Evolutionary conservation across 1,284 basidiomycete genomes (phyloP), one percentile per base, ranked within the genome.

Genomic region (Fomes fomentarius): DNA sequence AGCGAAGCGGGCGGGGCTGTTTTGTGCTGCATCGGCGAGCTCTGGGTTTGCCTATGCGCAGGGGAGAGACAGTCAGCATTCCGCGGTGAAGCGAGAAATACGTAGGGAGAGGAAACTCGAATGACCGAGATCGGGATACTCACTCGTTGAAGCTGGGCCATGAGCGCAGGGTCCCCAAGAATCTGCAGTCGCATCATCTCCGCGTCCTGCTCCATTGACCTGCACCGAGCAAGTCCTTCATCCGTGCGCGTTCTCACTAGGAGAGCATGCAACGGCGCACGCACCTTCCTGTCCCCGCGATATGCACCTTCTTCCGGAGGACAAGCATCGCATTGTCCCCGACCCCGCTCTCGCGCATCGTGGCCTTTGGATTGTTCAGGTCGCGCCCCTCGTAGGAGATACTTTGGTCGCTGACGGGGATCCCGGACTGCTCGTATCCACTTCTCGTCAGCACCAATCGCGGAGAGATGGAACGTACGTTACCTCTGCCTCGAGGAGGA

Each of bases 141-240:
- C 48, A 91, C 93, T 63, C 83, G 73, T 50, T 81, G 85, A 11
- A 98, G 70, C 66, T 93, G 84, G 4, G 76, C 70, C 86, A 98
- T 90, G 28, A 97, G 73, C 0, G 76, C 66, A 0, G 94, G 93
- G 71, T 98, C 85, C 3, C 93, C 90, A 14, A 98, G 77, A 15
- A 96, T 70, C 64, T 96, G 94, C 22, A 94, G 74, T 10, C 96
- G 83, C 85, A 96, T 92, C 78, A 90, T 88, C 71, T 98, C 96
- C 24, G 91, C 76, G 63, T 96, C 93, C 53, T 89, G 89, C 58
- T 85, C 82, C n/a, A 80, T 75, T 11, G 80, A 70, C 63, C 87
- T 87, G 64, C 44, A 45, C 7, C 55, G 47, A 37, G 44, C 55
- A 38, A 25, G 7, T 37, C 14, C 52, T 56, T 46, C 31, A 47